phyloP scores from a whole-genome alignment of 78 protist species.

The Polysphondylium violaceum region DNA sequence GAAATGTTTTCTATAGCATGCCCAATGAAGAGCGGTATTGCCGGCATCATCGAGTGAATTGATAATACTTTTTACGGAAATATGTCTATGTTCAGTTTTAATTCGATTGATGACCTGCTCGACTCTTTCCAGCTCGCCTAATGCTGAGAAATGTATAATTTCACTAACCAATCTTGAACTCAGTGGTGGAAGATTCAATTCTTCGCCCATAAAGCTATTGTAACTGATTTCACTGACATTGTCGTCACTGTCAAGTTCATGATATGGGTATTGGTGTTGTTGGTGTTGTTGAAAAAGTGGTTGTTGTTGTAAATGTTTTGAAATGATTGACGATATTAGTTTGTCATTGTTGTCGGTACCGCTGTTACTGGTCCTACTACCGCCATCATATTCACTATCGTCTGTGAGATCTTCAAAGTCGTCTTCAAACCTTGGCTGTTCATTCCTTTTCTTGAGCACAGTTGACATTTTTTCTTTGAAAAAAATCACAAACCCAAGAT shows the following conservation, averaged over 20 bases:
- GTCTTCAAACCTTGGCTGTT: background rate
- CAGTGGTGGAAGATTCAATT: background rate
- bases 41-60: conserved; percentile 52
- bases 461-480: background rate
- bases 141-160: conserved; percentile 54
- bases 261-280: background rate
- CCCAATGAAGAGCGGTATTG: conserved; percentile 83
- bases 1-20: conserved; percentile 46
- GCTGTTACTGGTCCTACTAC: too few species aligned
- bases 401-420: background rate
- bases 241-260: too few species aligned
- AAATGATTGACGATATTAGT: too few species aligned
- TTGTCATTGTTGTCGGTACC: background rate
- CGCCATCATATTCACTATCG: background rate
- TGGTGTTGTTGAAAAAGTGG: background rate
- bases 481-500: too few species aligned
- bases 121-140: conserved; percentile 9
- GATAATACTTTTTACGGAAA: background rate
- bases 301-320: background rate
- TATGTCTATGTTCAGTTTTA: conserved; percentile 1
- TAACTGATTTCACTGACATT: background rate
- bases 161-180: conserved; percentile 3
- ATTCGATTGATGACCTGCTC: background rate
- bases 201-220: background rate
- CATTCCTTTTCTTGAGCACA: background rate